These are phyloP conservation scores for Mycena belliarum DNA, from an alignment of 768 basidiomycete genomes.

Conservation along the genomic window DNA sequence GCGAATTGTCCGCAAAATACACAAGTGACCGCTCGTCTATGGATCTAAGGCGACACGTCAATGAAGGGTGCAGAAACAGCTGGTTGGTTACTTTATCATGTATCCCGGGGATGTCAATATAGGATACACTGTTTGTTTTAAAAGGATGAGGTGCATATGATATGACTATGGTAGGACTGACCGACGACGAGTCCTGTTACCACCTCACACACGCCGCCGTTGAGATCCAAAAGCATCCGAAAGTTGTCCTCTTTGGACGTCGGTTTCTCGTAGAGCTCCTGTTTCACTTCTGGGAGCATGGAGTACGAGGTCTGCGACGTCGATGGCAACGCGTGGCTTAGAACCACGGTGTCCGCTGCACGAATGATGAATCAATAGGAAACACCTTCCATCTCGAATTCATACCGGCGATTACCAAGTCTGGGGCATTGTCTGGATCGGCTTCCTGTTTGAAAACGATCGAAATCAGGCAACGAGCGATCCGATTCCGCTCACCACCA, in stretches of 20 bases:
- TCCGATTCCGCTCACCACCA: constrained; percentile 53
- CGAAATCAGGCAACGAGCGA: not conserved
- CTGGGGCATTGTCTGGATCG: constrained; percentile 69
- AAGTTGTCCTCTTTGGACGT: constrained; percentile 74
- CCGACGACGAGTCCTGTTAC: constrained; percentile 89
- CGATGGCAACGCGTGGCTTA: constrained; percentile 69
- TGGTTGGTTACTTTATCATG: constrained; percentile 54
- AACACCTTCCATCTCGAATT: not conserved
- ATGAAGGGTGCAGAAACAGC: not conserved
- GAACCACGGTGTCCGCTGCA: constrained; percentile 93
- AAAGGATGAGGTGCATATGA: not conserved
- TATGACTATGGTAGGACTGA: constrained; percentile 34
- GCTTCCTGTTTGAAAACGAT: constrained; percentile 35
- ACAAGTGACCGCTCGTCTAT: constrained; percentile 84
- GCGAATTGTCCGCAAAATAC: constrained; percentile 67
- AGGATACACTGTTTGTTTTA: constrained; percentile 61
- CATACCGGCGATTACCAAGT: constrained; percentile 78
- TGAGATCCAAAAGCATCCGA: constrained; percentile 85
- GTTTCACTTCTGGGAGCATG: constrained; percentile 49
- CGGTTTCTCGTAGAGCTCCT: constrained; percentile 92
- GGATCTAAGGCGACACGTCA: constrained; percentile 46
- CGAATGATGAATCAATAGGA: not conserved
- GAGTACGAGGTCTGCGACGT: constrained; percentile 58
- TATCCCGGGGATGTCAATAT: constrained; percentile 78
- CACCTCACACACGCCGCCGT: constrained; percentile 86